These are phyloP conservation scores for Tephrocybe sp. DNA, from an alignment of 768 basidiomycete genomes.

Conservation along the genomic window DNA sequence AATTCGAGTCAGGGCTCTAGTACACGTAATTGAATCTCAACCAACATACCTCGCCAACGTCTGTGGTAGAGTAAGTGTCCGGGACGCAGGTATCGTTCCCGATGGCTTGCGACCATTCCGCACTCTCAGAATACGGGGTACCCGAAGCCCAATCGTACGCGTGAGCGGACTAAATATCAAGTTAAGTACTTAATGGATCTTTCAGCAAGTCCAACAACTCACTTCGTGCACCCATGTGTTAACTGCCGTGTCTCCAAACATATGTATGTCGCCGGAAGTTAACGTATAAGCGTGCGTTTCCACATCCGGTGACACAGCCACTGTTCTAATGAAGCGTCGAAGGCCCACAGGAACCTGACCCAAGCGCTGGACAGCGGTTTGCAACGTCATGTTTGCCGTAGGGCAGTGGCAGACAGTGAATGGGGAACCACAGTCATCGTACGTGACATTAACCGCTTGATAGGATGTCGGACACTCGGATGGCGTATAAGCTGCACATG, in stretches of 20 bases:
- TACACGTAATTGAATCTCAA: background rate
- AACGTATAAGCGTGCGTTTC: constrained; percentile 26
- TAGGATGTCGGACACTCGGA: constrained; percentile 20
- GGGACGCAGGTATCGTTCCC: constrained; percentile 27
- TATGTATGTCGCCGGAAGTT: constrained; percentile 28
- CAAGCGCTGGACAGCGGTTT: constrained; percentile 22
- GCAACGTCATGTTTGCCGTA: constrained; percentile 24
- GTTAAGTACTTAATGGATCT: background rate
- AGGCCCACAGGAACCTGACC: constrained; percentile 29
- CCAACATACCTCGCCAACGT: constrained; percentile 23
- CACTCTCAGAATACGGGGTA: constrained; percentile 16
- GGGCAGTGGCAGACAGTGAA: constrained; percentile 27
- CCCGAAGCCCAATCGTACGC: constrained; percentile 27
- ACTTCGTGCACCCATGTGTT: constrained; percentile 32
- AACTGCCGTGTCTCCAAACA: constrained; percentile 24
- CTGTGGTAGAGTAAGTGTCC: constrained; percentile 24
- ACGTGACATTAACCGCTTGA: constrained; percentile 23
- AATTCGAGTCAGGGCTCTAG: background rate
- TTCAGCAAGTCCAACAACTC: background rate
- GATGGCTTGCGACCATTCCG: constrained; percentile 20
- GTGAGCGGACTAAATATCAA: constrained; percentile 22
- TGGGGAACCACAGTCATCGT: constrained; percentile 24
- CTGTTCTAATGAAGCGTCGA: constrained; percentile 23
- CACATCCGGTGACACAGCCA: constrained; percentile 18
- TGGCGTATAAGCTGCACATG: constrained; percentile 5